These are phyloP conservation scores for Wickerhamomyces pijperi DNA, from an alignment of 805 yeast species.

Conservation along the genomic window DNA sequence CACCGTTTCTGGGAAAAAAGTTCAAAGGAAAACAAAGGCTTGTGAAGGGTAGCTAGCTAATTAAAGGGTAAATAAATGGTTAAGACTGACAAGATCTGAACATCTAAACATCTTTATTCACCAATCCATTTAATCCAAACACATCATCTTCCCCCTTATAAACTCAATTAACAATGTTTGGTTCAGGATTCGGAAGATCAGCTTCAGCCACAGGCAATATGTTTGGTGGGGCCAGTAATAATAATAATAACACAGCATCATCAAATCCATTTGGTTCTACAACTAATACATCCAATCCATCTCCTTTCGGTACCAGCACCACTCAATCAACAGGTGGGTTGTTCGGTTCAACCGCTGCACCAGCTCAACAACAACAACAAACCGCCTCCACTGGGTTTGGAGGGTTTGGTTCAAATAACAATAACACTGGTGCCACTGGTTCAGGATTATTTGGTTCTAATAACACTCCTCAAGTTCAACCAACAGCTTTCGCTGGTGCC, in stretches of 20 bases:
- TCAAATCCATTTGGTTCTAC: slow-evolving; percentile 4
- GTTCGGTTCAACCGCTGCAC: slow-evolving; percentile 2
- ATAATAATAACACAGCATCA: no score
- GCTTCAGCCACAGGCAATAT: slow-evolving; percentile 10
- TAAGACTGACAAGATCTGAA: no score
- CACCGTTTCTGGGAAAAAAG: no score
- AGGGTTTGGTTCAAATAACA: slow-evolving; percentile 23
- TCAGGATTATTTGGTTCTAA: slow-evolving; percentile 6
- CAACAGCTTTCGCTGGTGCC: background rate
- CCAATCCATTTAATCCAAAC: no score
- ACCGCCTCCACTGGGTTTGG: slow-evolving; percentile 17
- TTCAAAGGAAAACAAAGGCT: no score
- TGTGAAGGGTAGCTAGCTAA: no score
- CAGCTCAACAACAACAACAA: slow-evolving; percentile 2
- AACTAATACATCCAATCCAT: slow-evolving; percentile 2
- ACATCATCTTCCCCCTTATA: background rate
- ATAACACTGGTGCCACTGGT: slow-evolving; percentile 1
- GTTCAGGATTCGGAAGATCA: background rate
- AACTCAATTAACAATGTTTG: background rate
- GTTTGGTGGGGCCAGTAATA: slow-evolving; percentile 3
- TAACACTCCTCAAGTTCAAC: slow-evolving; percentile 2
- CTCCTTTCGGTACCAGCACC: slow-evolving; percentile 10
- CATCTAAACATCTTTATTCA: no score
- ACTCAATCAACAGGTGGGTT: slow-evolving; percentile 10
- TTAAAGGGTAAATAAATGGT: no score